These are phyloP conservation scores for Phytophthora vignae DNA, from an alignment of 352 stramenopile genomes.

Conservation along the genomic window DNA sequence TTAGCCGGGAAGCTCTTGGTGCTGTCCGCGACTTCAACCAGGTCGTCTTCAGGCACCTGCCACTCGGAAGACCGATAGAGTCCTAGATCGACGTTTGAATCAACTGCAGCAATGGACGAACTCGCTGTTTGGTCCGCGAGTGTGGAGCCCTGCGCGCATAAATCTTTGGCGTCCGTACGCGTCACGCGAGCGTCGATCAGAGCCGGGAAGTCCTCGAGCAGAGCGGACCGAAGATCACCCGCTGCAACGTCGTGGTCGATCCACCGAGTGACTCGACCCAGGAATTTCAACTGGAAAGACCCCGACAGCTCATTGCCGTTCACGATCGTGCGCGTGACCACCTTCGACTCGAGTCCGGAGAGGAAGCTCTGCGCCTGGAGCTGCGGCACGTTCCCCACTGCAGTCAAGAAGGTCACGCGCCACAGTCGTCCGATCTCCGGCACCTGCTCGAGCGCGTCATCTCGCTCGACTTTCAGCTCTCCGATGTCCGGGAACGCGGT, in stretches of 20 bases:
- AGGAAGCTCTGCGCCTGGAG: constrained; percentile 79
- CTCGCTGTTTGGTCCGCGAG: constrained; percentile 55
- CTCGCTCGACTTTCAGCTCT: constrained; percentile 55
- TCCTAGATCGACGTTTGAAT: constrained; percentile 30
- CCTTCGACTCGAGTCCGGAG: constrained; percentile 74
- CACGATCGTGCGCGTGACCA: constrained; percentile 72
- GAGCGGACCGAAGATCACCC: constrained; percentile 53
- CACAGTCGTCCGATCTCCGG: constrained; percentile 81
- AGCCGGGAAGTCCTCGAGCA: constrained; percentile 58
- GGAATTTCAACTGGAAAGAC: constrained; percentile 85
- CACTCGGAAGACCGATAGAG: constrained; percentile 61
- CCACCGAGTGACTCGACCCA: constrained; percentile 54
- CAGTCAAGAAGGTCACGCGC: constrained; percentile 91
- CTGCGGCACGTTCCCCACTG: constrained; percentile 83
- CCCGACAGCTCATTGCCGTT: constrained; percentile 91
- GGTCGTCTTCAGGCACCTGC: constrained; percentile 52
- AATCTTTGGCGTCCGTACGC: constrained; percentile 66
- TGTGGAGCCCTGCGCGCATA: constrained; percentile 71
- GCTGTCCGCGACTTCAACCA: constrained; percentile 50
- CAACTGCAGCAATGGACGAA: constrained; percentile 41
- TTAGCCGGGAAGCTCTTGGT: constrained; percentile 71
- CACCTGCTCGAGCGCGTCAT: constrained; percentile 62
- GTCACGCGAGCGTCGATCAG: constrained; percentile 74
- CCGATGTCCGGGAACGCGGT: constrained; percentile 61
- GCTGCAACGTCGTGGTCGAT: constrained; percentile 80